Evolutionary conservation across 108 stramenopile genomes (phyloP).

Genomic region (Skeletonema marinoi): DNA sequence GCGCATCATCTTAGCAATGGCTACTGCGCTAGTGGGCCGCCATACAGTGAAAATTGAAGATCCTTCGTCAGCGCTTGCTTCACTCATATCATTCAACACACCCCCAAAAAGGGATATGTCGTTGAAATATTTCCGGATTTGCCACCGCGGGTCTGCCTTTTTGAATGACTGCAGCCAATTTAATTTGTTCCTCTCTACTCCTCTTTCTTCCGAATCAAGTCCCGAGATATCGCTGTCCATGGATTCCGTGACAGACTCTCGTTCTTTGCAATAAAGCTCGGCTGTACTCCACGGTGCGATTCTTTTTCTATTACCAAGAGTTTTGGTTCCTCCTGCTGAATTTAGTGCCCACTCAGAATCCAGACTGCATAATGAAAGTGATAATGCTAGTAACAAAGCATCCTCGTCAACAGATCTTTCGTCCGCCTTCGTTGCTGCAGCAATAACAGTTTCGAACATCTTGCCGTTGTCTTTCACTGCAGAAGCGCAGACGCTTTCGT

Average conservation of each 20-base stretch:
- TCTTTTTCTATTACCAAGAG: constrained; percentile 16
- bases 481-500: not conserved
- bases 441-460: constrained; percentile 6
- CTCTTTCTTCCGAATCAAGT: not conserved
- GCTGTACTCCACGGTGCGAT: not conserved
- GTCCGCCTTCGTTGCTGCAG: not conserved
- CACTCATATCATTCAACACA: not conserved
- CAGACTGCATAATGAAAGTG: constrained; percentile 13
- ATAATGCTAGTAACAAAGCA: constrained; percentile 12
- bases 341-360: constrained; percentile 30
- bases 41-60: constrained; percentile 67
- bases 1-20: constrained; percentile 69
- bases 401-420: constrained; percentile 2
- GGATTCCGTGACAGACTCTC: not conserved
- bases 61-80: not conserved
- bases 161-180: constrained; percentile 38
- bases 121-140: constrained; percentile 56
- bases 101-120: constrained; percentile 31
- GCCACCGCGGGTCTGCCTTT: constrained; percentile 56
- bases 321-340: not conserved
- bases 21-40: constrained; percentile 64
- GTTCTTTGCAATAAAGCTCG: not conserved
- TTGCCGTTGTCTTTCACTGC: not conserved
- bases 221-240: not conserved
- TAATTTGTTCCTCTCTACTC: not conserved